These are phyloP conservation scores for Ampelocalamus luodianensis DNA, from an alignment of 176 grass and related monocot species.

Conservation along the genomic window DNA sequence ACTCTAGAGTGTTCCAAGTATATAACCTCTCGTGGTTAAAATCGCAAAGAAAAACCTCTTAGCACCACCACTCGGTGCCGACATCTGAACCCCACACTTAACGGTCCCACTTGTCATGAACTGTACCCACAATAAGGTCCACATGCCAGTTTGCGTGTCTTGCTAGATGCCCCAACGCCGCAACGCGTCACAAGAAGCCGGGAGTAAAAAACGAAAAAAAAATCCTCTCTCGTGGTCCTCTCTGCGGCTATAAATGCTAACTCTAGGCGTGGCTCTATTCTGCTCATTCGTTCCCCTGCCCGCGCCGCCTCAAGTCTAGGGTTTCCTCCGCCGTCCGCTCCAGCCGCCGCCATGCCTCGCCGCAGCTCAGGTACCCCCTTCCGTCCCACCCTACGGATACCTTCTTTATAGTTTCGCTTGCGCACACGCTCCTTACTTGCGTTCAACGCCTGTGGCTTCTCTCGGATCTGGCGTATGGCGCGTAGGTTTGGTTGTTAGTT, in stretches of 20 bases:
- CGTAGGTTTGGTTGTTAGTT: background rate
- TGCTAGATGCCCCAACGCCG: background rate
- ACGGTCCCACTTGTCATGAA: background rate
- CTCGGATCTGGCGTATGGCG: background rate
- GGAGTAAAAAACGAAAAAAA: background rate
- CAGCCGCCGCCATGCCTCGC: constrained; percentile 66
- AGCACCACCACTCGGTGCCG: background rate
- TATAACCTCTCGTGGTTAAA: background rate
- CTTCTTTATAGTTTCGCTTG: background rate
- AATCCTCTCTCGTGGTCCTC: background rate
- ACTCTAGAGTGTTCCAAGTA: background rate
- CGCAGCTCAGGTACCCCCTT: constrained; percentile 59
- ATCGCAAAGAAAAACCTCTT: background rate
- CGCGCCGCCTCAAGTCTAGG: constrained; percentile 57
- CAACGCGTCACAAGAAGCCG: background rate
- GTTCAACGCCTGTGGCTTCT: background rate
- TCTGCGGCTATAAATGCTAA: constrained; percentile 42
- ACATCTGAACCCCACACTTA: background rate
- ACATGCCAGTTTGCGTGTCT: constrained; percentile 36
- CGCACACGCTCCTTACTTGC: background rate
- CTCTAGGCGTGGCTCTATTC: constrained; percentile 20
- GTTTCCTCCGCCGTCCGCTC: constrained; percentile 42
- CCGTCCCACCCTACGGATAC: background rate
- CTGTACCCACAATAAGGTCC: background rate
- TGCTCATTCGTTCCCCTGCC: background rate